phyloP scores from a whole-genome alignment of 2,329 filamentous ascomycete genomes.

The Biscogniauxia mediterranea region DNA sequence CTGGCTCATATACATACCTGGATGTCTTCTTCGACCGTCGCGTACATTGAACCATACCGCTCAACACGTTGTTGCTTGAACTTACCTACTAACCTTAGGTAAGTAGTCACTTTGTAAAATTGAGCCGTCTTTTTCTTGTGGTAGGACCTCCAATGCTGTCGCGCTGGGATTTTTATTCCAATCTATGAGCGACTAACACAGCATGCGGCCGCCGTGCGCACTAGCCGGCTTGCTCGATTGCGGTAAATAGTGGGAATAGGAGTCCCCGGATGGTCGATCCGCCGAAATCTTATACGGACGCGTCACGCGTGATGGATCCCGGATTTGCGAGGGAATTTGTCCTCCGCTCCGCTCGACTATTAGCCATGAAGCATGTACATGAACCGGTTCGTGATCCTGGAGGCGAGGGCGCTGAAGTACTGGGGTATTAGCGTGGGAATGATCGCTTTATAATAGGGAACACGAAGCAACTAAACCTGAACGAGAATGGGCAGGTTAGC shows the following conservation, averaged over 20 bases:
- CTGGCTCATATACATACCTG: too few relatives aligned
- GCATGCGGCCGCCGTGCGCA: background rate
- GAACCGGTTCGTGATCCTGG: conserved; percentile 16
- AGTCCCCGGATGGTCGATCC: background rate
- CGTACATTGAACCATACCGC: too few relatives aligned
- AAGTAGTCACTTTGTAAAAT: too few relatives aligned
- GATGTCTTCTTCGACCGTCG: too few relatives aligned
- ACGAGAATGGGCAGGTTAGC: too few relatives aligned
- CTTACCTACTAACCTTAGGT: background rate
- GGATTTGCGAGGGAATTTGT: too few relatives aligned
- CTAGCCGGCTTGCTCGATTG: background rate
- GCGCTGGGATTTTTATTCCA: background rate
- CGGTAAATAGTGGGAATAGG: background rate
- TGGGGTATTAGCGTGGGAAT: conserved; percentile 7
- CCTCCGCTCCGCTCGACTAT: too few relatives aligned
- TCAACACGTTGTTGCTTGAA: background rate
- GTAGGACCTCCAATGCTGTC: background rate
- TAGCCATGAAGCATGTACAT: too few relatives aligned
- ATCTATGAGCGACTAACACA: background rate
- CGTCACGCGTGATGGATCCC: background rate
- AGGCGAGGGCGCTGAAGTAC: conserved; percentile 12
- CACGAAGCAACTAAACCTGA: too few relatives aligned
- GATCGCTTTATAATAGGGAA: too few relatives aligned
- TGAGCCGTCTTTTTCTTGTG: background rate
- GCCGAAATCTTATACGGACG: too few relatives aligned